Evolutionary conservation across 805 yeast genomes (phyloP).

Genomic region (Saccharomycopsis olivae): DNA sequence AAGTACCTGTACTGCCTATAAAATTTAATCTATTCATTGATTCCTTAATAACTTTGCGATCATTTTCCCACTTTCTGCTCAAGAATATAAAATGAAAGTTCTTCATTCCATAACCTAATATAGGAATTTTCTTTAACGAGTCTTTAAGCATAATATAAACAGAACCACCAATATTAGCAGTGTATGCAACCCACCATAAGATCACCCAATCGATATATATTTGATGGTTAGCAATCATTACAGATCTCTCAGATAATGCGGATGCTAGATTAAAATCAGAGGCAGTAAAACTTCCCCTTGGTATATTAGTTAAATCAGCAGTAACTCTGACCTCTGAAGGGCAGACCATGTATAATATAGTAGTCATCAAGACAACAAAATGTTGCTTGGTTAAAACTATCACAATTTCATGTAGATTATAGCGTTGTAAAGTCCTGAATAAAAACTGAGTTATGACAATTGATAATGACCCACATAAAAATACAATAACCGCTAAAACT

Average conservation of each 20-base stretch:
- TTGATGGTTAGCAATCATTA: constrained; percentile 84
- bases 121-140: constrained; percentile 56
- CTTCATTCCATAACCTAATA: constrained; percentile 80
- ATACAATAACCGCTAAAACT: constrained; percentile 21
- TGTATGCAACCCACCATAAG: constrained; percentile 76
- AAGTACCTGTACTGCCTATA: constrained; percentile 3
- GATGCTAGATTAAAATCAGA: constrained; percentile 19
- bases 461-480: constrained; percentile 31
- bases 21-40: constrained; percentile 1
- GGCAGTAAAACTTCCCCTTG: constrained; percentile 26
- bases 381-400: constrained; percentile 45
- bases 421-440: constrained; percentile 26
- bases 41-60: constrained; percentile 32
- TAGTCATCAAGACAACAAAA: constrained; percentile 45
- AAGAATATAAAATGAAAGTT: constrained; percentile 69
- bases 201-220: constrained; percentile 91
- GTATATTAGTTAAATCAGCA: constrained; percentile 25
- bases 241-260: constrained; percentile 38
- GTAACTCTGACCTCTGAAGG: constrained; percentile 45
- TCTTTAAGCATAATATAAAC: constrained; percentile 71
- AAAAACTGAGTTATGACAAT: constrained; percentile 38
- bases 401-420: too few species aligned
- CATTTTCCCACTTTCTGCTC: constrained; percentile 79
- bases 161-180: constrained; percentile 52
- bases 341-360: constrained; percentile 38